Base-by-base conservation (phyloP, 2,329 filamentous ascomycete genomes). In the Neobulgaria alba region DNA sequence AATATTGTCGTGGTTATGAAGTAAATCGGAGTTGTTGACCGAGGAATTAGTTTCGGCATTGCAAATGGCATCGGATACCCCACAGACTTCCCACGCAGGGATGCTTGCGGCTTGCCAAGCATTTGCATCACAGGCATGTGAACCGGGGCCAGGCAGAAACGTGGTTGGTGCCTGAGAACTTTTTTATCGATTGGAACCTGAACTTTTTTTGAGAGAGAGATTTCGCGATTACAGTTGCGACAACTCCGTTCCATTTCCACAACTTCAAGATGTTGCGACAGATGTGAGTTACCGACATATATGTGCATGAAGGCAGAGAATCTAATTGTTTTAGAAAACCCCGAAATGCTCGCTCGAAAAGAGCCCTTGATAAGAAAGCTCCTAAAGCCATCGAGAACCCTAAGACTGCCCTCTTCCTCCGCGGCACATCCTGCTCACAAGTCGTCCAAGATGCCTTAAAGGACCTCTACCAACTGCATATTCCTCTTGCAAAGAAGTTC, bases 361-460 rank as follows among this genome's bases (percentile, higher is more conserved):
- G 92, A 56, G 89, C 86, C 50, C 80, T 96, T 60, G 92, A 94
- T 63, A 90, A 93, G 67, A 85, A 85, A 58, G 89, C 86, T 58
- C 86, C 92, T 43, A 94, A 95, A 64, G 70, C 79, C 53, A 68
- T 84, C 64, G 92, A 98, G 68, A 92, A 93, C 65, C 79, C 88
- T 47, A 95, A 95, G 67, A 85, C 76, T 21, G 85, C 85, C 45
- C 81, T 98, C 53, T 85, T 98, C 63, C 78, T 98, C 49, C 83
- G 87, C 49, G 90, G 89, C 57, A 87, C 85, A 38, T 83, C 79
- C 61, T 90, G 85, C 61, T 90, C 85, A 33, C 80, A 90, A 56
- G 68, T 92, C 36, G 72, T 88, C 42, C 81, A 93, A 65, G 82
- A 90, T 54, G 85, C 87, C 43, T 71, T 95, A 47, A 82, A 79